Base-by-base conservation (phyloP, 176 grass and related monocot species). In the Cymbopogon citratus region DNA sequence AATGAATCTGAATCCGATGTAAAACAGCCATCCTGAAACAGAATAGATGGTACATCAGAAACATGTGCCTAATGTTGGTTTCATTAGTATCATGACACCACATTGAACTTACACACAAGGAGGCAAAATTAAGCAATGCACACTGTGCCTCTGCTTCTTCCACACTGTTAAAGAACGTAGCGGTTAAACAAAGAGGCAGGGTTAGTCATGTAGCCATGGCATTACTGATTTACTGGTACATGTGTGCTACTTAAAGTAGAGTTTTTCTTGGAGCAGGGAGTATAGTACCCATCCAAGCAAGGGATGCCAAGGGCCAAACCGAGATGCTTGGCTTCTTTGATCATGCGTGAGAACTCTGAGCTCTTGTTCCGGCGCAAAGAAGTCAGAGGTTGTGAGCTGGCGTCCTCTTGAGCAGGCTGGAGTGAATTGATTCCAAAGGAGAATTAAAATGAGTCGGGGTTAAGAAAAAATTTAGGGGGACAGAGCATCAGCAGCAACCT, bases 121-220 rank as follows among this genome's bases (percentile, higher is more conserved):
- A 91, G 74, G 84, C 82, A 9, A 89, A 80, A 87, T 98, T 84
- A 21, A 98, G 84, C 77, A 83, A 43, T 75, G 95, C 92, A 79
- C 95, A 98, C 52, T 98, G 95, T 68, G 95, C 95, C 87, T 98
- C 95, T 4, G 86, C 95, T 81, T 98, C 95, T 91, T 98, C 95
- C 85, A 98, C 69, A 34, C 92, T 98, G 81, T 83, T 75, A 44
- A 63, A 68, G 18, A 64, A 77, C 63, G 35, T 21, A 60, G 41
- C 1, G 7, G 80, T 70, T 35, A 69, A 79, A 63, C 3, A 75
- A 80, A 65, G 29, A 16, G 44, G 63, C 39, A 49, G 14, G 15
- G 24, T 71, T 9, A 66, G 31, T 19, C 5, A 34, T 66, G 15
- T 36, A 16, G 15, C 33, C 29, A 35, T 35, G 29, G 51, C 51